Evolutionary conservation across 1,284 basidiomycete species (phyloP), one percentile per base, ranked within the genome.

Genomic region (Puccinia hordei): DNA sequence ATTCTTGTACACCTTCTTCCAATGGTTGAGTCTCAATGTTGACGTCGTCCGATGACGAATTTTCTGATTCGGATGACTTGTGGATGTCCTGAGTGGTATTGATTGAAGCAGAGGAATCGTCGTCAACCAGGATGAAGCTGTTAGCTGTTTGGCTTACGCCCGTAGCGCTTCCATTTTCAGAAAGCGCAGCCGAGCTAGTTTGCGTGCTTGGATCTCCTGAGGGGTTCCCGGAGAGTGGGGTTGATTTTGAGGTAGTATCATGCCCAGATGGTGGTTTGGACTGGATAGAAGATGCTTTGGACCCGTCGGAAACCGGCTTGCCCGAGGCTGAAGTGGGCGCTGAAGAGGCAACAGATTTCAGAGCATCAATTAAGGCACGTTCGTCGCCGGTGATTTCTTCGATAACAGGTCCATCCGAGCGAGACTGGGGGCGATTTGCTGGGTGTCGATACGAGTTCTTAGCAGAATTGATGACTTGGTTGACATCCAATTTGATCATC

Each of bases 401-500:
- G 61, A 80, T 80, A 12, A 80, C 30, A 8, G 78, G 66, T 63
- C 49, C 78, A 12, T 71, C 78, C 19, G 69, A 73, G 71, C 66
- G 44, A 51, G 59, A 17, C 33, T 30, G 44, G 59, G 51, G 44
- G 46, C 59, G 78, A 66, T 69, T 51, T 22, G 27, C 44, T 19
- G 38, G 35, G 41, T 15, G 51, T 41, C 57, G 66, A 24, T 35
- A 53, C 9, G 77, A 73, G n/a, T 59, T 53, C 10, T 49, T 44
- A 19, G 69, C 41, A 15, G 78, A 49, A 46, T 61, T 57, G 30
- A 80, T 53, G 53, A 71, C 71, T 73, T 61, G 53, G 41, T 80
- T 80, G 33, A 80, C 78, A n/a, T 80, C 78, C 22, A 73, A 10
- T 55, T 80, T 80, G 35, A 80, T 80, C 78, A 80, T 80, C 30